phyloP scores from a whole-genome alignment of 257 asterid genomes.

The Solanum rostratum region DNA sequence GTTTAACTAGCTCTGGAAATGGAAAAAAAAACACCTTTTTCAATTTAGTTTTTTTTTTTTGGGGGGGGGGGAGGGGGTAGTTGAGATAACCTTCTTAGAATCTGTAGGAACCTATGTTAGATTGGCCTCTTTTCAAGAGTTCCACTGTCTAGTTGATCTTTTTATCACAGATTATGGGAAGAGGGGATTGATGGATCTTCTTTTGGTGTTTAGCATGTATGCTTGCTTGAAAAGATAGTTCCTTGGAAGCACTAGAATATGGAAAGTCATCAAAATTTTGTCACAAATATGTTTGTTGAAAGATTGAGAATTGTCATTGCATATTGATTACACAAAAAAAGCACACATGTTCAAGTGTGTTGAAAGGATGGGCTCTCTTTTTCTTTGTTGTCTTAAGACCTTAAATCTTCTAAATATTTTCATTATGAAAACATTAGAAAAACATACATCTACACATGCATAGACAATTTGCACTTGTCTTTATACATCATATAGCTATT shows the following conservation, averaged over 20 bases:
- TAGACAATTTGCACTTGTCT: background rate
- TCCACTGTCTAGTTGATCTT: background rate
- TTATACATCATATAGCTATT: background rate
- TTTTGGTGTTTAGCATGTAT: background rate
- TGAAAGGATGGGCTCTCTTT: background rate
- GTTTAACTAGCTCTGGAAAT: background rate
- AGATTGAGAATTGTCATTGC: background rate
- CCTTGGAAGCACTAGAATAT: background rate
- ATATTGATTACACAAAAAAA: background rate
- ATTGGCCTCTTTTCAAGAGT: background rate
- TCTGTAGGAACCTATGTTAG: background rate
- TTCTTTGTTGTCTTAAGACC: background rate
- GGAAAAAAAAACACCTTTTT: too few relatives aligned
- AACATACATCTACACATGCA: background rate
- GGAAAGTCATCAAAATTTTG: background rate
- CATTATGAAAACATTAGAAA: background rate
- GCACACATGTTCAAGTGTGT: background rate
- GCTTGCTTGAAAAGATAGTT: background rate
- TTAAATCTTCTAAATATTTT: background rate
- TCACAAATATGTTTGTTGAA: background rate
- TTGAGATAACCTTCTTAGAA: background rate
- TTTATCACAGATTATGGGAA: background rate
- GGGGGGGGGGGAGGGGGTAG: too few relatives aligned
- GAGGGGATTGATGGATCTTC: background rate
- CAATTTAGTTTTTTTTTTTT: too few relatives aligned